Evolutionary conservation across 768 basidiomycete species (phyloP), one percentile per base, ranked within the genome.

Genomic region (Podaxis sp.): DNA sequence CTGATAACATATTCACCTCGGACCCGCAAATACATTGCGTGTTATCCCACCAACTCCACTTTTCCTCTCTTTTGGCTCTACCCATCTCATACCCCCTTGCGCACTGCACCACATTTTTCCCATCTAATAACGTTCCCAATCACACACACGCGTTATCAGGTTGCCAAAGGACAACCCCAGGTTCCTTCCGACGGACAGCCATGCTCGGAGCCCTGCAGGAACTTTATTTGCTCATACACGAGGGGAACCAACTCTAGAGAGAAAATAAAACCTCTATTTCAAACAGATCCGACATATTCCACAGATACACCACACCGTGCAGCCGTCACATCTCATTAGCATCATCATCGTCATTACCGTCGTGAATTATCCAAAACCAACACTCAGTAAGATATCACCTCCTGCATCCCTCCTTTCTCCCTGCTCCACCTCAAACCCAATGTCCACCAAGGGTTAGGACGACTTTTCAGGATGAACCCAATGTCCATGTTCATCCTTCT

Each of bases 401-500:
- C 42, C 42, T 12, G 5, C 42, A 44, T 44, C 42, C 42, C 42
- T 15, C n/a, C n/a, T 44, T 15, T n/a, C 12, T 15, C 42, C n/a
- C 42, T 44, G 1, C n/a, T 8, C 1, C 42, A 44, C n/a, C 4
- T 15, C 0, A 26, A 13, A 2, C 1, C 19, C 12, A 13, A 4
- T 2, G 0, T 30, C 7, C 6, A 12, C 49, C 19, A 4, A 22
- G 19, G n/a, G n/a, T 56, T 30, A 62, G 15, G 53, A 62, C 2
- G 51, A 33, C 11, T 62, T 65, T 30, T 61, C 60, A 4, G 59
- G 59, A 19, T 36, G 48, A 13, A 63, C 67, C 67, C 67, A 66
- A 28, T 61, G 46, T 9, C 67, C 67, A 28, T 82, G 73, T 40
- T 77, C 77, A 66, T 94, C 93, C 82, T 87, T 92, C 79, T 92